Percentiles rank a stretch among this genome's conserved stretches.
These are phyloP conservation scores for Tritrichomonas musculus DNA, from an alignment of 208 protist species.

Conservation along the genomic window DNA sequence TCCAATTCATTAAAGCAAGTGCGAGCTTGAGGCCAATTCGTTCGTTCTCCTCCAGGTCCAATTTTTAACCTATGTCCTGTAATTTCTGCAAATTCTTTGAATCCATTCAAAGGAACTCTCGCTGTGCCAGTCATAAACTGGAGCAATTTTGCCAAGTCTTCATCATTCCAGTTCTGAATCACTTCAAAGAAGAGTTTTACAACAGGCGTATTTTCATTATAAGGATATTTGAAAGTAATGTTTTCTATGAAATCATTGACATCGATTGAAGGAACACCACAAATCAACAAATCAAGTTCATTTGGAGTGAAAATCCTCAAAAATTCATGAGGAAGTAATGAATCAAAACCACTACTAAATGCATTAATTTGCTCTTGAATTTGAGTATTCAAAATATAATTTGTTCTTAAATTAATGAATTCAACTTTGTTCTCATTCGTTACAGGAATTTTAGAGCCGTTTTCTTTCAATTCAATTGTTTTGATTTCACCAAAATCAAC, in stretches of 20 bases:
- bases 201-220: conserved; percentile 51
- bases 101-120: conserved; percentile 91
- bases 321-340: conserved; percentile 75
- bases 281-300: conserved; percentile 94
- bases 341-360: conserved; percentile 86
- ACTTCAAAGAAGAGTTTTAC: conserved; percentile 93
- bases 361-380: conserved; percentile 82
- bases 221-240: conserved; percentile 76
- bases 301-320: conserved; percentile 83
- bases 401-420: conserved; percentile 82
- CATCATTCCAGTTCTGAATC: conserved; percentile 64
- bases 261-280: conserved; percentile 87
- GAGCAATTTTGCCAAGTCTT: conserved; percentile 78
- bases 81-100: conserved; percentile 62
- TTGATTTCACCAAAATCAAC: conserved; percentile 77
- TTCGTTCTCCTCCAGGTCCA: conserved; percentile 40
- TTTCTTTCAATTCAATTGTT: conserved; percentile 76
- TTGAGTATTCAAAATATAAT: conserved; percentile 74
- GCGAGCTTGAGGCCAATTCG: conserved; percentile 79
- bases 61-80: conserved; percentile 43
- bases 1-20: conserved; percentile 91
- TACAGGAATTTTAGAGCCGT: conserved; percentile 75
- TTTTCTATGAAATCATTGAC: conserved; percentile 78
- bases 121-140: conserved; percentile 95
- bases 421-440: conserved; percentile 89